Evolutionary conservation across 2,329 filamentous ascomycete genomes (phyloP).

Genomic region (Aspergillus quadricinctus): DNA sequence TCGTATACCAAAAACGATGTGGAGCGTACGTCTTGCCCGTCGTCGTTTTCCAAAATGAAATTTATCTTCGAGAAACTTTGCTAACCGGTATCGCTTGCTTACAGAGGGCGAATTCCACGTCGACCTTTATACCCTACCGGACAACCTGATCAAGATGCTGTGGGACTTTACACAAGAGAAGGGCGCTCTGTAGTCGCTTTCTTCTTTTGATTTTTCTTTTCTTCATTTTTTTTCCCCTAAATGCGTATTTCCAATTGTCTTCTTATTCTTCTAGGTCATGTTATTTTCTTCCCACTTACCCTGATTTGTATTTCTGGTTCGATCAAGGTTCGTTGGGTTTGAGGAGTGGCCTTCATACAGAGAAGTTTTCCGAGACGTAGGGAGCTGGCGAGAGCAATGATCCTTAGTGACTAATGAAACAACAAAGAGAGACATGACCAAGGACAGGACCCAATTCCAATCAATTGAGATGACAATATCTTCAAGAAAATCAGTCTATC

Average conservation of each 20-base stretch:
- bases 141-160: slow-evolving; percentile 82
- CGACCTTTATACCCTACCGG: slow-evolving; percentile 94
- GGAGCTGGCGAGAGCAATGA: not conserved
- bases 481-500: not conserved
- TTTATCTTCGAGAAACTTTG: not conserved
- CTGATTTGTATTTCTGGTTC: not conserved
- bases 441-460: slow-evolving; percentile 2
- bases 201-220: not conserved
- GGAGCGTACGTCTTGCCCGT: slow-evolving; percentile 65
- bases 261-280: not conserved
- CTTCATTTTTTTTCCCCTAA: not conserved
- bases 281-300: not conserved
- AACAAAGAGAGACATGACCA: not conserved
- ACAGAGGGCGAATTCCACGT: slow-evolving; percentile 95
- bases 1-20: slow-evolving; percentile 98
- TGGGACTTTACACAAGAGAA: slow-evolving; percentile 73
- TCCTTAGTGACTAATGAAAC: not conserved
- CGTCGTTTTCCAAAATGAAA: not conserved
- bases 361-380: not conserved
- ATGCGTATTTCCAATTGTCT: not conserved
- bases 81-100: slow-evolving; percentile 28
- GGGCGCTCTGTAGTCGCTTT: slow-evolving; percentile 30
- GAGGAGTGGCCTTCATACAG: not conserved
- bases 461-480: not conserved
- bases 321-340: not conserved